Conservation (phyloP, 116 monocot species). For the Iris pallida region DNA sequence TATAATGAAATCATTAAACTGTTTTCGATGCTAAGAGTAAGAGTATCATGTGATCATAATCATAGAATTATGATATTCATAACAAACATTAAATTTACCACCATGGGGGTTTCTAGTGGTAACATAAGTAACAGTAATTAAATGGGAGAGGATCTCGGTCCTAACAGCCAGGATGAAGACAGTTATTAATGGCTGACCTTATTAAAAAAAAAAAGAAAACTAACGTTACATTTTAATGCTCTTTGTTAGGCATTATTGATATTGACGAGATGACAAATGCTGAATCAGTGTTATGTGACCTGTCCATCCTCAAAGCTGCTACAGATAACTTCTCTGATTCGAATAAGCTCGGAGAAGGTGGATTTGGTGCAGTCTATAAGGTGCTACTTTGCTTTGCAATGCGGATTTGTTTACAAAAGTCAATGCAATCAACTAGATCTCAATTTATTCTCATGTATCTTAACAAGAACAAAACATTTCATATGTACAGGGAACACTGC, state of each 20-base stretch:
- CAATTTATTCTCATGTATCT: too few species aligned
- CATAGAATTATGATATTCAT: too few species aligned
- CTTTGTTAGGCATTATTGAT: not conserved
- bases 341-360: slow-evolving; percentile 31
- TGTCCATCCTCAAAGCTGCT: slow-evolving; percentile 17
- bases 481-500: not conserved
- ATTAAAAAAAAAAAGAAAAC: not conserved
- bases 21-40: too few species aligned
- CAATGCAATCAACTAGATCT: too few species aligned
- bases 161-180: not conserved
- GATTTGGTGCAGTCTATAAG: slow-evolving; percentile 33
- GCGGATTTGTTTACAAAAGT: not conserved
- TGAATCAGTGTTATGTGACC: not conserved
- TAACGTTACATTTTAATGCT: not conserved
- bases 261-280: slow-evolving; percentile 1
- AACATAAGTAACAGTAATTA: too few species aligned
- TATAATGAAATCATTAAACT: too few species aligned
- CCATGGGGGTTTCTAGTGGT: too few species aligned
- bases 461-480: too few species aligned
- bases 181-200: not conserved
- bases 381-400: not conserved
- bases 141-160: too few species aligned
- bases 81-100: too few species aligned
- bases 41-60: too few species aligned
- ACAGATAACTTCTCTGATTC: slow-evolving; percentile 22